A percentile compares a stretch with the other conserved stretches of the same genome.
Evolutionary conservation across 441 rosid species (phyloP).

Genomic region (Theobroma grandiflorum): DNA sequence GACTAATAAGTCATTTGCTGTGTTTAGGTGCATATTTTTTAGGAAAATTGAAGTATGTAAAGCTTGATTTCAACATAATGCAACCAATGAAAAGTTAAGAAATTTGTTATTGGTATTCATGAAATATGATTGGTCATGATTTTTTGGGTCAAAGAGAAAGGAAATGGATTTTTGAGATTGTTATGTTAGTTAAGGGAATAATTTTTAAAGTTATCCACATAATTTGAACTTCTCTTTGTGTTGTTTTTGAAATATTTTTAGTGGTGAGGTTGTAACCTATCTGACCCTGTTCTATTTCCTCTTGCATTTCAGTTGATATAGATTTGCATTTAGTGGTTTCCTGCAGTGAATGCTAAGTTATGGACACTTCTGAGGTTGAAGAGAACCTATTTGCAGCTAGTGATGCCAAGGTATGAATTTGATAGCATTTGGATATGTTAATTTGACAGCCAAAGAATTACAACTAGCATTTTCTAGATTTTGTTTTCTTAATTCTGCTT

Average conservation of each 20-base stretch:
- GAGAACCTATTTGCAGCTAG: slow-evolving; percentile 89
- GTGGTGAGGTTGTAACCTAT: slow-evolving; percentile 18
- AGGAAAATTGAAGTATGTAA: background rate
- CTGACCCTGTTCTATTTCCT: slow-evolving; percentile 30
- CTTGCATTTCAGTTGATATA: slow-evolving; percentile 48
- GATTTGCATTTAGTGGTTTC: slow-evolving; percentile 35
- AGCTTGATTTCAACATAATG: background rate
- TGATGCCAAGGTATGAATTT: slow-evolving; percentile 89
- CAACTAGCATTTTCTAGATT: slow-evolving; percentile 20
- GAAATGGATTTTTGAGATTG: background rate
- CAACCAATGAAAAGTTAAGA: background rate
- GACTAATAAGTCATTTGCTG: background rate
- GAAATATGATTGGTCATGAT: background rate
- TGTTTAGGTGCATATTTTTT: background rate
- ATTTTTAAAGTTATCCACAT: background rate
- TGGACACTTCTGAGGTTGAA: slow-evolving; percentile 91
- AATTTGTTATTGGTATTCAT: slow-evolving; percentile 1
- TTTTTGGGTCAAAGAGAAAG: background rate
- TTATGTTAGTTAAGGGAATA: slow-evolving; percentile 9
- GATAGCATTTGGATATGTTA: slow-evolving; percentile 16
- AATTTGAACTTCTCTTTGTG: slow-evolving; percentile 1
- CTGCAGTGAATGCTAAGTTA: slow-evolving; percentile 49
- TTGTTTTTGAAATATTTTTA: slow-evolving; percentile 15
- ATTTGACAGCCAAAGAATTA: background rate
- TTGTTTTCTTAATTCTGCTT: background rate